Percentiles rank a stretch among this genome's conserved stretches.
phyloP scores from a whole-genome alignment of 2,329 filamentous ascomycete genomes.

The Diaporthe batatas region DNA sequence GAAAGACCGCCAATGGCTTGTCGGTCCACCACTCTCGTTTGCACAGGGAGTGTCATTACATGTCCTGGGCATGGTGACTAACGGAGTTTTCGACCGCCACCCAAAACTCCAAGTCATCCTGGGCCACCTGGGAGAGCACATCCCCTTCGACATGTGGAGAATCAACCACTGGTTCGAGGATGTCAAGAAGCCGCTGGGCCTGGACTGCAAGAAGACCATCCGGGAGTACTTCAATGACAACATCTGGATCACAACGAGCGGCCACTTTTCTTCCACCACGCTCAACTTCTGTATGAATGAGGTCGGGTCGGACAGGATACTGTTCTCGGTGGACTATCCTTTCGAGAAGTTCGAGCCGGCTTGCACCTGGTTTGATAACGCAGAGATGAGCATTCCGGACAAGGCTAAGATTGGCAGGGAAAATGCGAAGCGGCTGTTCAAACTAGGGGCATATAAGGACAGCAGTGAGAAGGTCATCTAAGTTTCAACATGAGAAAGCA shows the following conservation, averaged over 20 bases:
- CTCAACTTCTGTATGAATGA: conserved; percentile 64
- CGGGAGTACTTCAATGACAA: conserved; percentile 67
- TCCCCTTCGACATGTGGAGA: conserved; percentile 64
- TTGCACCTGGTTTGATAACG: conserved; percentile 54
- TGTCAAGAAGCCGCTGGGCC: conserved; percentile 38
- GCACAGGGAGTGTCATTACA: conserved; percentile 72
- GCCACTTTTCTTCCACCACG: conserved; percentile 67
- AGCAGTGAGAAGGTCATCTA: conserved; percentile 18
- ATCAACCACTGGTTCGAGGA: conserved; percentile 70
- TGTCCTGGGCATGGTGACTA: conserved; percentile 64
- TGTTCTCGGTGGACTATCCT: conserved; percentile 67
- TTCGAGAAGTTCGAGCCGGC: conserved; percentile 62
- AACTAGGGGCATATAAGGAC: conserved; percentile 50
- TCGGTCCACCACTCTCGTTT: conserved; percentile 71
- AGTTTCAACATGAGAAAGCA: not conserved
- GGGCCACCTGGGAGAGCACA: conserved; percentile 63
- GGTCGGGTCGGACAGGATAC: conserved; percentile 62
- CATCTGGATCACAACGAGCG: conserved; percentile 69
- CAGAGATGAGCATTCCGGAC: conserved; percentile 47
- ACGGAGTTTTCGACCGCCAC: conserved; percentile 63
- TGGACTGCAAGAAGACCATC: conserved; percentile 63
- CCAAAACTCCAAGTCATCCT: conserved; percentile 61
- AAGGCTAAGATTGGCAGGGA: conserved; percentile 58
- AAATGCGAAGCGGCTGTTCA: conserved; percentile 58
- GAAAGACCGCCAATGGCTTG: conserved; percentile 69